phyloP scores from a whole-genome alignment of 169 alveolate genomes.

The Condylostoma magnum region DNA sequence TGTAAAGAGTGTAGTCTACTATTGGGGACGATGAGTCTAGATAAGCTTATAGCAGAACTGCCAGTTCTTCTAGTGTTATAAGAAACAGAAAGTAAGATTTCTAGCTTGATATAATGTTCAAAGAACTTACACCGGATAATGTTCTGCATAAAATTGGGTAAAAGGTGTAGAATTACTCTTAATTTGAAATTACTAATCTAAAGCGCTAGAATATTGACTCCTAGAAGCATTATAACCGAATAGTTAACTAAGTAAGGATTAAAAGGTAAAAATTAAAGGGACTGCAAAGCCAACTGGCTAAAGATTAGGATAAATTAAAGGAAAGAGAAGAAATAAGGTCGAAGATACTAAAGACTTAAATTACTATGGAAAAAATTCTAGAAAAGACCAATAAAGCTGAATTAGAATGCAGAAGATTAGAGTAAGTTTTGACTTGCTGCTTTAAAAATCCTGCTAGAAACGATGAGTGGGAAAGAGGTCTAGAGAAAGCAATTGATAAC shows the following conservation, averaged over 20 bases:
- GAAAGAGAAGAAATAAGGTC: conserved; percentile 3
- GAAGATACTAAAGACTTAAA: background rate
- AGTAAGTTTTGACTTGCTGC: conserved; percentile 3
- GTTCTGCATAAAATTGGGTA: conserved; percentile 5
- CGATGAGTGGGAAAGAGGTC: conserved; percentile 7
- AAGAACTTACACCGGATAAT: conserved; percentile 25
- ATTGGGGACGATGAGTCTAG: no score
- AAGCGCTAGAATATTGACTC: conserved; percentile 5
- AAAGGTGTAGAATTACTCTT: conserved; percentile 1
- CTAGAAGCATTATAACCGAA: background rate
- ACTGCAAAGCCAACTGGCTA: conserved; percentile 4
- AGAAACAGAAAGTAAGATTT: no score
- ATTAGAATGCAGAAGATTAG: conserved; percentile 8
- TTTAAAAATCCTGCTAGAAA: conserved; percentile 24
- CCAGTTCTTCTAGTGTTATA: no score
- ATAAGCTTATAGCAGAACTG: no score
- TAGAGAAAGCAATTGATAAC: conserved; percentile 22
- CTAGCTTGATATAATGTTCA: background rate
- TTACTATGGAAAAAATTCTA: conserved; percentile 4
- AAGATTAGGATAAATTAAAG: conserved; percentile 13
- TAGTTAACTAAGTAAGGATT: background rate
- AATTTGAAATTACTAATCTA: background rate
- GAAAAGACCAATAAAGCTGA: conserved; percentile 25
- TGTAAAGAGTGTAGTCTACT: no score
- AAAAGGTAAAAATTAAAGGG: background rate